Conservation (phyloP, 1,284 basidiomycete species). For the Stereum hirsutum region DNA sequence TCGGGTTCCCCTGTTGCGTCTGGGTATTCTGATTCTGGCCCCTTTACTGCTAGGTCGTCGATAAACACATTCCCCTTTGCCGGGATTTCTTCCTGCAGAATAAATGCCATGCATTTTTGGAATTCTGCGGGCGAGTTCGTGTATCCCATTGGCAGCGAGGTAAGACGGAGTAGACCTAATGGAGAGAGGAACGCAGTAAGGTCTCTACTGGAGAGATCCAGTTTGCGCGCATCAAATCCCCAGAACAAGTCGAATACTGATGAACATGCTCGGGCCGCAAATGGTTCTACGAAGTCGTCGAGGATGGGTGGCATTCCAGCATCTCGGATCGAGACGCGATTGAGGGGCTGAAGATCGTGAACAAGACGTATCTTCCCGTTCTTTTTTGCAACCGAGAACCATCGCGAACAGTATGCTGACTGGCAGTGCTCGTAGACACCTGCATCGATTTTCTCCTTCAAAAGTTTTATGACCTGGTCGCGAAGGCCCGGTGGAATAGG, state of each 20-base stretch:
- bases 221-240: conserved; percentile 12
- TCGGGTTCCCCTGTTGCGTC: conserved; percentile 7
- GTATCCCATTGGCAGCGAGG: conserved; percentile 2
- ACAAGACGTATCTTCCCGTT: conserved; percentile 7
- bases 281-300: conserved; percentile 22
- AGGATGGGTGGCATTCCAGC: conserved; percentile 22
- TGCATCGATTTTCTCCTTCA: conserved; percentile 21
- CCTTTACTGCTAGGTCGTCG: conserved; percentile 4
- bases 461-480: conserved; percentile 20
- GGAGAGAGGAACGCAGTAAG: conserved; percentile 1
- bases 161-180: not conserved
- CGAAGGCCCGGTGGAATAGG: conserved; percentile 21
- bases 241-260: conserved; percentile 2
- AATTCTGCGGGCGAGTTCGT: conserved; percentile 1
- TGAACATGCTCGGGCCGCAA: conserved; percentile 19
- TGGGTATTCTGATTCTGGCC: not conserved
- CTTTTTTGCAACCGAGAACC: conserved; percentile 14
- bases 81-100: conserved; percentile 1
- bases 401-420: conserved; percentile 20
- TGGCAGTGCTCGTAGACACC: conserved; percentile 26
- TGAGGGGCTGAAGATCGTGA: conserved; percentile 10
- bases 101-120: not conserved
- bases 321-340: conserved; percentile 25
- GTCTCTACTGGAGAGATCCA: not conserved
- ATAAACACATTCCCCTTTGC: conserved; percentile 3